Evolutionary conservation across 768 basidiomycete genomes (phyloP).

Genomic region (Mycena olivaceomarginata): DNA sequence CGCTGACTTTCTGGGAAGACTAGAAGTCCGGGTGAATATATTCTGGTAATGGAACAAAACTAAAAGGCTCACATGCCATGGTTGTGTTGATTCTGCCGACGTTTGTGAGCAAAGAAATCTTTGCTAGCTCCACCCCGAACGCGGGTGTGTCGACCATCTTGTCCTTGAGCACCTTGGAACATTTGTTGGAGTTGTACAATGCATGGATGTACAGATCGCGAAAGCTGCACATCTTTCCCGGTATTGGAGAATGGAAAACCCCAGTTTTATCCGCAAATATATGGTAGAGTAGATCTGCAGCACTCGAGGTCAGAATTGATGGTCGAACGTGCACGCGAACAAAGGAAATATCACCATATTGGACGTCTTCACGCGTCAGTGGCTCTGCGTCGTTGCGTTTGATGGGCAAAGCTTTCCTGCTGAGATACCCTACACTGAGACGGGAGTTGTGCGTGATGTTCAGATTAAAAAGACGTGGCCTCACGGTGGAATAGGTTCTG

Average conservation of each 20-base stretch:
- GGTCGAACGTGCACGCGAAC: not conserved
- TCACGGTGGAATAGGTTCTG: conserved; percentile 74
- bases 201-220: conserved; percentile 90
- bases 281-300: conserved; percentile 77
- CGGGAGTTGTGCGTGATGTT: conserved; percentile 35
- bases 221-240: conserved; percentile 78
- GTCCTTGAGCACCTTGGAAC: conserved; percentile 91
- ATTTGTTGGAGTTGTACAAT: conserved; percentile 87
- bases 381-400: conserved; percentile 91
- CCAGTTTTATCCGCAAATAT: conserved; percentile 83
- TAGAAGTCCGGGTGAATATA: conserved; percentile 54
- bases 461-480: conserved; percentile 49
- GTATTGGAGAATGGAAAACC: conserved; percentile 83
- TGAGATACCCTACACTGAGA: conserved; percentile 74
- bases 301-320: conserved; percentile 15
- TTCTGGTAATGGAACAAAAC: conserved; percentile 12
- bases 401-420: conserved; percentile 84
- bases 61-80: conserved; percentile 78
- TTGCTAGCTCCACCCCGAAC: conserved; percentile 87
- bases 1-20: conserved; percentile 86
- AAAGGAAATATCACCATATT: conserved; percentile 67
- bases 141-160: conserved; percentile 90
- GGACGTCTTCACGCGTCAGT: conserved; percentile 88
- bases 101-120: conserved; percentile 91
- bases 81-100: conserved; percentile 95